Percentiles rank a stretch among this genome's conserved stretches.
These are phyloP conservation scores for Trichoderma cornu-damae DNA, from an alignment of 2,329 filamentous ascomycete genomes.

Conservation along the genomic window DNA sequence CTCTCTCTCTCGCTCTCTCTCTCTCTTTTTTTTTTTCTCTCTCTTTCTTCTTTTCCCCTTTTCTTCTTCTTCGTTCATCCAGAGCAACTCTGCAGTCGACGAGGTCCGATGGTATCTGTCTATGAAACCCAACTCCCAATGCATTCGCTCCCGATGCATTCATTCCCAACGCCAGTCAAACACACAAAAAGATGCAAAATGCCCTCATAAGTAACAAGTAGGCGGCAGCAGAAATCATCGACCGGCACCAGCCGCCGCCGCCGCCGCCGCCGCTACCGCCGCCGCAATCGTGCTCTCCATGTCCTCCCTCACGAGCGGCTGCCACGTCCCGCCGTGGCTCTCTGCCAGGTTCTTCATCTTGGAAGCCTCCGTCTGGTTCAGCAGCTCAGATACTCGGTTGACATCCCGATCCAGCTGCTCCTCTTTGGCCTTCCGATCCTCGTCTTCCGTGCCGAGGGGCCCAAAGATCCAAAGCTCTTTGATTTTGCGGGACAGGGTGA, in stretches of 20 bases:
- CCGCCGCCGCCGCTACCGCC: not conserved
- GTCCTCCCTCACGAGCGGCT: conserved; percentile 25
- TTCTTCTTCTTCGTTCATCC: not conserved
- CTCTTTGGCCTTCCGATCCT: conserved; percentile 33
- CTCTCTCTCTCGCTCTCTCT: no score
- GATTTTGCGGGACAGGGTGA: conserved; percentile 40
- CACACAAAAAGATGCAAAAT: not conserved
- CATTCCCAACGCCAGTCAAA: conserved; percentile 6
- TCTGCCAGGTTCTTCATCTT: conserved; percentile 34
- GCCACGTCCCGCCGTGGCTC: conserved; percentile 36
- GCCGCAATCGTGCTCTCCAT: conserved; percentile 12
- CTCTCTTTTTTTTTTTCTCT: no score
- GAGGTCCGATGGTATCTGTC: conserved; percentile 14
- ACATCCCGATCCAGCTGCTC: conserved; percentile 36
- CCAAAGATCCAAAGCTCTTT: conserved; percentile 45
- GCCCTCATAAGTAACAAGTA: not conserved
- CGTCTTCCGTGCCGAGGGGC: conserved; percentile 37
- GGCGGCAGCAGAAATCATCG: not conserved
- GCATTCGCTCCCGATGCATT: no score
- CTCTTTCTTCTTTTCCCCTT: no score
- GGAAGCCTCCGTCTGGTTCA: conserved; percentile 33
- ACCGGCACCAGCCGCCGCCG: not conserved
- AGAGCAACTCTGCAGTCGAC: not conserved
- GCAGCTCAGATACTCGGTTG: conserved; percentile 31
- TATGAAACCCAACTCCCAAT: not conserved